These are phyloP conservation scores for Chlamydomonas applanata DNA, from an alignment of 139 green algal species.

Conservation along the genomic window DNA sequence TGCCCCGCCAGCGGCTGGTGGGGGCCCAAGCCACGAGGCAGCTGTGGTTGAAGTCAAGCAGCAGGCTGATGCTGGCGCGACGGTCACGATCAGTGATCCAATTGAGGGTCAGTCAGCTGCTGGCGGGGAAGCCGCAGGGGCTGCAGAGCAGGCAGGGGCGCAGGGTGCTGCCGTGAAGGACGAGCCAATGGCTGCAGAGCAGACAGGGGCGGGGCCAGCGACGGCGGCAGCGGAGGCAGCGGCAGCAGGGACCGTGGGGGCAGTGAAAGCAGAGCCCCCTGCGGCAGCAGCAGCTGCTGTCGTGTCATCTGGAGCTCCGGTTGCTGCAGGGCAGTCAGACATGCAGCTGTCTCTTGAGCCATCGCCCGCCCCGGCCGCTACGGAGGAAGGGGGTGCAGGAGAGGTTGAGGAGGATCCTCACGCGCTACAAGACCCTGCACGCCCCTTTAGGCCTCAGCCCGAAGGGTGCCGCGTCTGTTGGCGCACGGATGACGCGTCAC, in stretches of 20 bases:
- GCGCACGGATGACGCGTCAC: constrained; percentile 55
- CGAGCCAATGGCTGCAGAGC: too few relatives aligned
- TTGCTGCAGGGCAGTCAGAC: too few relatives aligned
- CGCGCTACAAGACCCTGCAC: constrained; percentile 7
- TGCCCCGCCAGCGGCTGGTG: not conserved
- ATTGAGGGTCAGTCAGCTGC: too few relatives aligned
- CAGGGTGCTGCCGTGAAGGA: too few relatives aligned
- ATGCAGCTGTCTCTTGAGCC: too few relatives aligned
- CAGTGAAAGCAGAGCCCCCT: not conserved
- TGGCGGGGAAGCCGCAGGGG: too few relatives aligned
- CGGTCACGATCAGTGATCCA: too few relatives aligned
- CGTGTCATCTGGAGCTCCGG: not conserved
- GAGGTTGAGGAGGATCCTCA: constrained; percentile 4
- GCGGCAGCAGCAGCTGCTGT: not conserved
- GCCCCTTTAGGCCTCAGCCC: constrained; percentile 23
- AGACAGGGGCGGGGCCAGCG: constrained; percentile 5
- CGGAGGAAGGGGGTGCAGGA: not conserved
- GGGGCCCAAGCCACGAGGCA: not conserved
- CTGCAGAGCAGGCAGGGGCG: too few relatives aligned
- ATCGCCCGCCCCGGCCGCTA: not conserved
- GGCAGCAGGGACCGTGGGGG: constrained; percentile 3
- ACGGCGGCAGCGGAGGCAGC: not conserved
- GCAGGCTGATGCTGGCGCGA: too few relatives aligned
- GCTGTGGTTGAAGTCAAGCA: not conserved
- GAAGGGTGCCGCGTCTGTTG: constrained; percentile 59